Base-by-base conservation (phyloP, 768 basidiomycete genomes). In the Kwoniella shandongensis region DNA sequence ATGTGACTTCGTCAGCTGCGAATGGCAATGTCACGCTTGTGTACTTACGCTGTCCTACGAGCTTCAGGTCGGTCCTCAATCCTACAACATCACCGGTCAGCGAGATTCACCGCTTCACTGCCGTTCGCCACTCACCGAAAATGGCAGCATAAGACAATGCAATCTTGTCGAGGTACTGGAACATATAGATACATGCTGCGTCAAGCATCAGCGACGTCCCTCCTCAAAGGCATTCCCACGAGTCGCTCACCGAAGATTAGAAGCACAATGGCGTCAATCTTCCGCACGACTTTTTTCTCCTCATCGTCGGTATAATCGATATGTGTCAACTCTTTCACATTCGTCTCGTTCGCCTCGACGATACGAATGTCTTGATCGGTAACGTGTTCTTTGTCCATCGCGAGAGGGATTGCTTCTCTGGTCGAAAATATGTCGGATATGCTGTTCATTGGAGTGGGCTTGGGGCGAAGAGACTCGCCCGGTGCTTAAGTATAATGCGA, bases 151-250 rank as follows among this genome's bases (percentile, higher is more conserved):
- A 56, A 4, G 54, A 47, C 17, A 56, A 23, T 10, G 46, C 54
- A 18, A 45, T 26, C 30, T 56, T 56, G 25, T 56, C 54, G 47
- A 56, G 54, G 30, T 56, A 56, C 25, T 56, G 47, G 7, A 22
- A 41, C 22, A 22, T 22, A 18, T 17, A n/a, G 40, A 41, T 22
- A 17, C 17, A 41, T 18, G 22, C 15, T 22, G 40, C 15, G n/a
- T 22, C 15, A 41, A 41, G 5, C 7, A 5, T 41, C 15, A 41
- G 40, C 7, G 17, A 36, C 35, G 7, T 41, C 17, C 5, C 15
- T 41, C 20, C 5, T 17, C 40, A 22, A 18, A 6, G 12, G 18
- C 44, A 18, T n/a, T n/a, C n/a, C n/a, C n/a, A 27, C 45, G 5
- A 12, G 18, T 36, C 20, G 20, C 30, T 30, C 32, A 18, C 29